A percentile compares a stretch with the other conserved stretches of the same genome.
phyloP scores from a whole-genome alignment of 1,284 basidiomycete genomes.

The Heterobasidion parviporum region DNA sequence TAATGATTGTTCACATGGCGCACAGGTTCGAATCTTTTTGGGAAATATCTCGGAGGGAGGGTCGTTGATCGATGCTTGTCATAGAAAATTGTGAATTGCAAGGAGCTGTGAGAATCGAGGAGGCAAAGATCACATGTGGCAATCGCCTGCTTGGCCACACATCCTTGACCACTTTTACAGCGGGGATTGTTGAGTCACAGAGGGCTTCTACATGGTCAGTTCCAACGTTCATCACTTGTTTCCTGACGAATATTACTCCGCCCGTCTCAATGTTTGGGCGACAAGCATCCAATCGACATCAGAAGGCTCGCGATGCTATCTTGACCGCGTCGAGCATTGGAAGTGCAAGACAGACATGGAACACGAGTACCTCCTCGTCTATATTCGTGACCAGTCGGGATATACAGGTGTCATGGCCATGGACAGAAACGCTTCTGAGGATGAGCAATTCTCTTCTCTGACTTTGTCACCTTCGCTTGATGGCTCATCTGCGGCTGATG shows the following conservation, averaged over 20 bases:
- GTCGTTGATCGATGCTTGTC: too few relatives aligned
- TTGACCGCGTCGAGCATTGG: constrained; percentile 10
- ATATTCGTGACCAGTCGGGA: constrained; percentile 6
- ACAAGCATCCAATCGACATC: constrained; percentile 1
- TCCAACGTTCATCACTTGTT: background rate
- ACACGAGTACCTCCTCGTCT: constrained; percentile 12
- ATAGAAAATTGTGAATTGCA: too few relatives aligned
- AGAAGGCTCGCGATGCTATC: constrained; percentile 2
- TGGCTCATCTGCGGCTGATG: background rate
- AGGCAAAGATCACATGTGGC: too few relatives aligned
- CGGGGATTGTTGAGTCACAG: background rate
- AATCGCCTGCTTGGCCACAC: too few relatives aligned
- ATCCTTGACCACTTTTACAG: background rate
- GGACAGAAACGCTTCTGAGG: constrained; percentile 10
- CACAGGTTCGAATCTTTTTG: too few relatives aligned
- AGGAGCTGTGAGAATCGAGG: too few relatives aligned
- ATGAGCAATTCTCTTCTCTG: background rate
- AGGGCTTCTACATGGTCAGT: background rate
- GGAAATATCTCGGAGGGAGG: too few relatives aligned
- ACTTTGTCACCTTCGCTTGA: constrained; percentile 1
- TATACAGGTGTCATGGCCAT: constrained; percentile 8
- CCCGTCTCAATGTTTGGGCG: constrained; percentile 8
- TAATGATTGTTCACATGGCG: too few relatives aligned
- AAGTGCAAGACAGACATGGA: constrained; percentile 12
- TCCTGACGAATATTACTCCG: constrained; percentile 4